phyloP scores from a whole-genome alignment of 108 stramenopile genomes.

The Nannochloropsis gaditana region DNA sequence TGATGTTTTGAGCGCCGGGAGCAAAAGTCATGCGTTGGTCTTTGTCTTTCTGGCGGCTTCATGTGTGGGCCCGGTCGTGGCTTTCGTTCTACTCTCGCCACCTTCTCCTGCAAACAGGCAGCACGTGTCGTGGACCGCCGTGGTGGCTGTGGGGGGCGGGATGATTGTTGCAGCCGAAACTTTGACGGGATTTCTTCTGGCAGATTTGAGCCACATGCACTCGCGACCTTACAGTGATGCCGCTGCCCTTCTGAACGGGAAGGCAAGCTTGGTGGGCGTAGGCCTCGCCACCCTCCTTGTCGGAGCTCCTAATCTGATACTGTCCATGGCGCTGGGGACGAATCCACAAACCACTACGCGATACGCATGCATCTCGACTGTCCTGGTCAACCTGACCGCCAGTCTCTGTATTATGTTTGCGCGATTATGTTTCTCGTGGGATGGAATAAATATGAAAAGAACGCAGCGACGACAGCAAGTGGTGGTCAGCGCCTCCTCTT shows the following conservation, averaged over 20 bases:
- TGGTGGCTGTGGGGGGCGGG: neutral
- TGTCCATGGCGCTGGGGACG: neutral
- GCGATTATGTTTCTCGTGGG: neutral
- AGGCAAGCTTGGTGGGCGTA: neutral
- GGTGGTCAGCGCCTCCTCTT: neutral
- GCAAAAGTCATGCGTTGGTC: neutral
- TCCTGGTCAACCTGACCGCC: neutral
- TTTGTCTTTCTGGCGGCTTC: neutral
- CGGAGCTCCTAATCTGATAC: neutral
- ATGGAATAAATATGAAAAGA: neutral
- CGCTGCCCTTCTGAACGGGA: neutral
- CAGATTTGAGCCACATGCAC: neutral
- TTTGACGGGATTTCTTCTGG: neutral
- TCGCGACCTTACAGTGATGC: neutral
- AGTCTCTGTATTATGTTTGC: neutral
- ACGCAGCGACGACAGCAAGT: neutral
- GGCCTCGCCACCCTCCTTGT: slow-evolving; percentile 5
- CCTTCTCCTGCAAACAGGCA: neutral
- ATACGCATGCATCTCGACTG: neutral
- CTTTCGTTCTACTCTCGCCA: neutral
- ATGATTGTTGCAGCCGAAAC: neutral
- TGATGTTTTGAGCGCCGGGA: neutral
- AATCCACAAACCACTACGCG: neutral
- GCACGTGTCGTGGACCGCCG: neutral
- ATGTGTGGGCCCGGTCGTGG: neutral